Evolutionary conservation across 371 early-diverging fungal genomes (phyloP).

Genomic region (Ordospora pajunii): DNA sequence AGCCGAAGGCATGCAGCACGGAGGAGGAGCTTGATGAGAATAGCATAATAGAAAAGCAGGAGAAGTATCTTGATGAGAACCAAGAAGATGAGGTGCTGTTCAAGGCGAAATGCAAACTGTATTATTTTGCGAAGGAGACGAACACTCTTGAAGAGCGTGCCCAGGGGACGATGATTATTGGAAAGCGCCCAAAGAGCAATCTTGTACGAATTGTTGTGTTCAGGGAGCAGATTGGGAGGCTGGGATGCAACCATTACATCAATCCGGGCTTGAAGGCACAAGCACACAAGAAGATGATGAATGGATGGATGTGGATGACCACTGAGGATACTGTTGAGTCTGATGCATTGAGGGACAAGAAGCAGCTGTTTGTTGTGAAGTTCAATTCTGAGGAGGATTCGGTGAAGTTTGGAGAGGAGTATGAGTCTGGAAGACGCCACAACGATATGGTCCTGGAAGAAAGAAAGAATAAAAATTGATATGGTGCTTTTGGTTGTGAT

Average conservation of each 20-base stretch:
- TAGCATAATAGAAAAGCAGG: slow-evolving; percentile 26
- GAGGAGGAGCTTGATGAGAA: slow-evolving; percentile 15
- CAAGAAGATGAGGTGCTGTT: slow-evolving; percentile 30
- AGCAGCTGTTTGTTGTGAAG: slow-evolving; percentile 43
- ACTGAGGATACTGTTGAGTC: slow-evolving; percentile 45
- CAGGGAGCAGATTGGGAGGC: slow-evolving; percentile 41
- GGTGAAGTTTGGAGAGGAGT: slow-evolving; percentile 39
- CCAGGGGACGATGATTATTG: slow-evolving; percentile 40
- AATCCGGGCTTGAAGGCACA: slow-evolving; percentile 8
- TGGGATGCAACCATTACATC: slow-evolving; percentile 56
- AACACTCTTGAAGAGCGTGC: slow-evolving; percentile 48
- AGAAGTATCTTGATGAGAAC: slow-evolving; percentile 71
- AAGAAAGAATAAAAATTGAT: slow-evolving; percentile 8
- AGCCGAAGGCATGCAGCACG: slow-evolving; percentile 12
- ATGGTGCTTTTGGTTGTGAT: background rate
- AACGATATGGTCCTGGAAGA: slow-evolving; percentile 27
- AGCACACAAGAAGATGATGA: slow-evolving; percentile 1
- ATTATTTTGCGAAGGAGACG: slow-evolving; percentile 21
- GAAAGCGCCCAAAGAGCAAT: background rate
- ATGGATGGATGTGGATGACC: slow-evolving; percentile 50
- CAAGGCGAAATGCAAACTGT: slow-evolving; percentile 40
- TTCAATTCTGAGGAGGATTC: slow-evolving; percentile 40
- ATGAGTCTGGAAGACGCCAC: slow-evolving; percentile 26
- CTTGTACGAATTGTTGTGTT: slow-evolving; percentile 45
- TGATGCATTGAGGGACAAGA: slow-evolving; percentile 10